Percentiles rank a stretch among this genome's conserved stretches.
These are phyloP conservation scores for Brachypodium distachyon DNA, from an alignment of 202 grass and related monocot species.

Conservation along the genomic window DNA sequence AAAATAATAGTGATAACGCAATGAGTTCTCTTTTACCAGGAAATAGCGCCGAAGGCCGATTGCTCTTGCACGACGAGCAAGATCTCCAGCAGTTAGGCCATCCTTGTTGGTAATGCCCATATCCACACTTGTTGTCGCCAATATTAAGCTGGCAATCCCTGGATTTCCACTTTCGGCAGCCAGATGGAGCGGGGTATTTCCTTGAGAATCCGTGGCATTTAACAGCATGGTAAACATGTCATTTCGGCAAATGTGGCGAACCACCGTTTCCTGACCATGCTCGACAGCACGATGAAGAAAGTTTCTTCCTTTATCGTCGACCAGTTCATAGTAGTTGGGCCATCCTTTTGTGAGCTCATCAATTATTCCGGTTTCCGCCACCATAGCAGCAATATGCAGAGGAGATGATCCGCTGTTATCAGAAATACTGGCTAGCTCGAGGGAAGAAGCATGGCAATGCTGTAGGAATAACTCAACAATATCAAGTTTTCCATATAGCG, in stretches of 20 bases:
- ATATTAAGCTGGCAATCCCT: not conserved
- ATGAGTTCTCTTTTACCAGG: not conserved
- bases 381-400: constrained; percentile 11
- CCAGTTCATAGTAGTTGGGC: not conserved
- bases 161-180: not conserved
- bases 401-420: constrained; percentile 16
- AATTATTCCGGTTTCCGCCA: not conserved
- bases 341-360: not conserved
- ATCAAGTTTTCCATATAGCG: not conserved
- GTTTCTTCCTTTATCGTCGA: constrained; percentile 20
- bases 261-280: not conserved
- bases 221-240: not conserved
- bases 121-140: not conserved
- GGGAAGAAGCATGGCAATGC: not conserved
- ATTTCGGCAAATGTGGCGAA: constrained; percentile 13
- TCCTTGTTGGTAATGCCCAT: constrained; percentile 6
- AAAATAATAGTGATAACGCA: not conserved
- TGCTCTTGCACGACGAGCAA: not conserved
- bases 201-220: constrained; percentile 17
- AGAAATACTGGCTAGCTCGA: not conserved
- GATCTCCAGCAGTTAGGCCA: constrained; percentile 6
- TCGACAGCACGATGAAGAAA: not conserved
- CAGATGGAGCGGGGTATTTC: constrained; percentile 39
- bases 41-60: not conserved
- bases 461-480: not conserved